A percentile compares a stretch with the other conserved stretches of the same genome.
Evolutionary conservation across 495 filamentous ascomycete species (phyloP).

Genomic region (Penicillium mononematosum): DNA sequence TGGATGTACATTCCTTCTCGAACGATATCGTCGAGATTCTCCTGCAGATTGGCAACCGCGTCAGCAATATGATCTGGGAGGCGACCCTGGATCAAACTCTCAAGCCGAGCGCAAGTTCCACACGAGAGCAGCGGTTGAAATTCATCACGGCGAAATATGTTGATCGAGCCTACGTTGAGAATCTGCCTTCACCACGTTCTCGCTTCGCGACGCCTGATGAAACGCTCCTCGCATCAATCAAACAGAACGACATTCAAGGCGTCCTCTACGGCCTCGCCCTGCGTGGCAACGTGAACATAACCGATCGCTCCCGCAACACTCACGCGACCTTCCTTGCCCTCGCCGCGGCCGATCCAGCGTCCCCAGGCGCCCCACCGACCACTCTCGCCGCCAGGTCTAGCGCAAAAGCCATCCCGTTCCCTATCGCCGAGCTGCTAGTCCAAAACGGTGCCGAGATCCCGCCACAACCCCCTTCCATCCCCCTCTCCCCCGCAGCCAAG

Average conservation of each 20-base stretch:
- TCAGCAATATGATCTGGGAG: slow-evolving; percentile 97
- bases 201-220: slow-evolving; percentile 82
- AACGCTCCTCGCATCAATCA: slow-evolving; percentile 87
- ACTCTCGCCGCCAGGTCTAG: slow-evolving; percentile 34
- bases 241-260: slow-evolving; percentile 88
- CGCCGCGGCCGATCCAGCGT: slow-evolving; percentile 87
- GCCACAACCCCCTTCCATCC: slow-evolving; percentile 65
- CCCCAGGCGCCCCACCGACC: slow-evolving; percentile 54
- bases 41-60: slow-evolving; percentile 84
- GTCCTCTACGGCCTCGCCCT: slow-evolving; percentile 89
- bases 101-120: slow-evolving; percentile 74
- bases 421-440: slow-evolving; percentile 86
- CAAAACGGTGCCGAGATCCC: slow-evolving; percentile 95
- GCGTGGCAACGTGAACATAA: slow-evolving; percentile 79
- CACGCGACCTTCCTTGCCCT: slow-evolving; percentile 89
- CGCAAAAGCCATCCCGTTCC: slow-evolving; percentile 60
- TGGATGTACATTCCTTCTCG: slow-evolving; percentile 94
- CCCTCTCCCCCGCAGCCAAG: slow-evolving; percentile 71
- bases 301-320: slow-evolving; percentile 83
- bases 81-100: slow-evolving; percentile 68
- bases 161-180: slow-evolving; percentile 75
- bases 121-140: slow-evolving; percentile 80
- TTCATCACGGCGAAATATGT: slow-evolving; percentile 97
- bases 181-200: slow-evolving; percentile 70
- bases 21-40: slow-evolving; percentile 95